These are phyloP conservation scores for Nakaseomyces sp. DNA, from an alignment of 1,139 yeast genomes.

Conservation along the genomic window DNA sequence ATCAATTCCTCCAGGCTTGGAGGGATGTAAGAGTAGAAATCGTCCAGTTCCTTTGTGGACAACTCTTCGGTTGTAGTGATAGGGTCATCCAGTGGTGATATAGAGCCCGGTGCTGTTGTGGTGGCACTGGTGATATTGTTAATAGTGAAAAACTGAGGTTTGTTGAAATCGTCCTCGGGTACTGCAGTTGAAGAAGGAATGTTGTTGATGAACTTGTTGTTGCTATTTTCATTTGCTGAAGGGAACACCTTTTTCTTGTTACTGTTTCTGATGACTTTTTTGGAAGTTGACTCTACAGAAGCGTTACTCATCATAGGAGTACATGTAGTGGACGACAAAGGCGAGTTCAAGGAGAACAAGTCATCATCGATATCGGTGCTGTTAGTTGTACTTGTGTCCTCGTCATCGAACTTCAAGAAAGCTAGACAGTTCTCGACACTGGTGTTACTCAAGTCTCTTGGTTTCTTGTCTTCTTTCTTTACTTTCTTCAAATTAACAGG, in stretches of 20 bases:
- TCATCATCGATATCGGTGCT: constrained; percentile 4
- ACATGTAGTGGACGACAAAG: constrained; percentile 1
- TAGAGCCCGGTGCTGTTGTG: neutral
- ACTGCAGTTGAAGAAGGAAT: neutral
- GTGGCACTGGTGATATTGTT: constrained; percentile 5
- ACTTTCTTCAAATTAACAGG: constrained; percentile 4
- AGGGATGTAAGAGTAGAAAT: constrained; percentile 20
- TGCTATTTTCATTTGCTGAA: too few species aligned
- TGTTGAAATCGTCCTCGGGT: neutral
- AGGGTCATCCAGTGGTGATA: constrained; percentile 6
- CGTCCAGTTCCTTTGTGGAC: constrained; percentile 6
- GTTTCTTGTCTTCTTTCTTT: neutral
- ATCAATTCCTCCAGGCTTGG: constrained; percentile 30
- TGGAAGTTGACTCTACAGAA: neutral
- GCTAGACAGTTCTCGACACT: constrained; percentile 13
- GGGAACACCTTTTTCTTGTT: neutral
- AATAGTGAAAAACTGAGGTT: constrained; percentile 5
- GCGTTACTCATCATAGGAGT: constrained; percentile 1
- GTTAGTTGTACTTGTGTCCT: constrained; percentile 11
- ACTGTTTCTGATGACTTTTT: neutral
- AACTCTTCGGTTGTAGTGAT: constrained; percentile 8
- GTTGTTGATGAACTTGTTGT: neutral
- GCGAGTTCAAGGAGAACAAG: constrained; percentile 3
- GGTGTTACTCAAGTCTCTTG: neutral
- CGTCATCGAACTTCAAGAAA: constrained; percentile 29